A percentile compares a stretch with the other conserved stretches of the same genome.
Evolutionary conservation across 192 early-diverging fungal species (phyloP).

Genomic region (Coemansia sp.): DNA sequence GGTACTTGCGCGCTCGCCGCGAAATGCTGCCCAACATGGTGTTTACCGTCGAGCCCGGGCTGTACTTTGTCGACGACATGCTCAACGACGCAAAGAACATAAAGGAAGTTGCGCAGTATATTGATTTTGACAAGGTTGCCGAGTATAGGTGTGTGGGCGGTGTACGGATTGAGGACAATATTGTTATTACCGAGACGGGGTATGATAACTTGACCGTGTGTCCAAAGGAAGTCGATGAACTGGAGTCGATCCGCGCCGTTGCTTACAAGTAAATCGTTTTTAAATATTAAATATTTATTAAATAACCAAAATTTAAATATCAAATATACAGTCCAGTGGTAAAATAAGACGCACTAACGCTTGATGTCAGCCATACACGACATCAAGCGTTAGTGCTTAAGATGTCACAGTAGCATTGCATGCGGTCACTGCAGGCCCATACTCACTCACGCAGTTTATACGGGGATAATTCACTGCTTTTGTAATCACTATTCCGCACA

Average conservation of each 20-base stretch:
- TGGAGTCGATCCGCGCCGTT: constrained; percentile 60
- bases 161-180: constrained; percentile 90
- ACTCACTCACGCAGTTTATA: background rate
- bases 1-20: constrained; percentile 76
- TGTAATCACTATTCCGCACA: background rate
- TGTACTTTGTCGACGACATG: constrained; percentile 87
- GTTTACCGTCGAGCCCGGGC: constrained; percentile 91
- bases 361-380: too few species aligned
- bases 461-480: background rate
- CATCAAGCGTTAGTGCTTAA: too few species aligned
- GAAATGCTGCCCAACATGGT: constrained; percentile 76
- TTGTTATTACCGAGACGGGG: constrained; percentile 76
- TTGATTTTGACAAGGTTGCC: constrained; percentile 67
- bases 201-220: constrained; percentile 81
- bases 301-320: too few species aligned
- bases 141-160: constrained; percentile 82
- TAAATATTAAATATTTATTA: too few species aligned
- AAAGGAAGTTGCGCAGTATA: constrained; percentile 58
- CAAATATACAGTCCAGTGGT: too few species aligned
- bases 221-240: constrained; percentile 71
- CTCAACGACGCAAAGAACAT: constrained; percentile 64
- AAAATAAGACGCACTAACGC: too few species aligned
- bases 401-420: too few species aligned
- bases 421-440: background rate
- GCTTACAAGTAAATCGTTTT: constrained; percentile 12